These are phyloP conservation scores for Aphelidium insulamus DNA, from an alignment of 371 early-diverging fungal species.

Conservation along the genomic window DNA sequence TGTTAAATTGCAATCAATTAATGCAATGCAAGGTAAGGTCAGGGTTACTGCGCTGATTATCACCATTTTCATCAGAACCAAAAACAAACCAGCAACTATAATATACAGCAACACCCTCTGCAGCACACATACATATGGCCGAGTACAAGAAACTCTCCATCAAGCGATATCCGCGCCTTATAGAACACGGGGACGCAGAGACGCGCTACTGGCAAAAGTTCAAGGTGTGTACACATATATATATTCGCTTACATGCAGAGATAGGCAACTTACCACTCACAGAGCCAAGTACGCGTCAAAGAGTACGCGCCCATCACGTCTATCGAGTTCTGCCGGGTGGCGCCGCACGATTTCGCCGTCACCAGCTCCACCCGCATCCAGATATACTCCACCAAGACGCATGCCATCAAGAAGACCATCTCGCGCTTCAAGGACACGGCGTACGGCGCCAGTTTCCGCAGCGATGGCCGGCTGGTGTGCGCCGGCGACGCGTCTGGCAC, in stretches of 20 bases:
- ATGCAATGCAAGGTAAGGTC: background rate
- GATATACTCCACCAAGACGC: conserved; percentile 59
- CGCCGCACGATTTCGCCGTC: conserved; percentile 71
- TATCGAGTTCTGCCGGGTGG: conserved; percentile 56
- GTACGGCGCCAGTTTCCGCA: conserved; percentile 48
- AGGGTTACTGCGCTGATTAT: background rate
- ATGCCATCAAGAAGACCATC: conserved; percentile 59
- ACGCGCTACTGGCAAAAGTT: conserved; percentile 57
- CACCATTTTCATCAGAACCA: conserved; percentile 5
- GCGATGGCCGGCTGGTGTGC: conserved; percentile 71
- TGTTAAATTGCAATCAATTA: background rate
- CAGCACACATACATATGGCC: conserved; percentile 3
- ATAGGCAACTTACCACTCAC: background rate
- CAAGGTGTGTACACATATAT: conserved; percentile 26
- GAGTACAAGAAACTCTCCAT: conserved; percentile 33
- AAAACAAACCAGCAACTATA: conserved; percentile 4
- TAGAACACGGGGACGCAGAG: conserved; percentile 33
- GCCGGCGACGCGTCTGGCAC: conserved; percentile 79
- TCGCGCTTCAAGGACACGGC: conserved; percentile 76
- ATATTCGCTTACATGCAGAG: background rate
- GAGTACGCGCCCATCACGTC: conserved; percentile 65
- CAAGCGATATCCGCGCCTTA: conserved; percentile 26
- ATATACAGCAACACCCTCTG: background rate
- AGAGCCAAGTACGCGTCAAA: conserved; percentile 58
- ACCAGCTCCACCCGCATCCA: conserved; percentile 75